phyloP scores from a whole-genome alignment of 768 basidiomycete species.

The Mycena metata region DNA sequence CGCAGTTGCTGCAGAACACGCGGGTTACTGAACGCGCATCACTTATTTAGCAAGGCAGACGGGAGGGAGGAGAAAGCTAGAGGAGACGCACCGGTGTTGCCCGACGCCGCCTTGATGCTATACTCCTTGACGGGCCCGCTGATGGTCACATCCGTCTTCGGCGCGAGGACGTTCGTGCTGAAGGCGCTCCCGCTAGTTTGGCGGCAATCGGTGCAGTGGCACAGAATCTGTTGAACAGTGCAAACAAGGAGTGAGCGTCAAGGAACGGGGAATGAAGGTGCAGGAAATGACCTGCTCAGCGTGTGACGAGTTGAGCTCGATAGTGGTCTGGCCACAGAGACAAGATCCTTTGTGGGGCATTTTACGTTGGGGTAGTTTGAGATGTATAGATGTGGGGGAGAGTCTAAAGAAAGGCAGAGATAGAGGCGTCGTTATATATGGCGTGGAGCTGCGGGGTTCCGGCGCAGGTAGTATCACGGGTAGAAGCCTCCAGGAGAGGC shows the following conservation, averaged over 20 bases:
- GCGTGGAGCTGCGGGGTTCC: too few relatives aligned
- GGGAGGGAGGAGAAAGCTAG: background rate
- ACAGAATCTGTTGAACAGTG: too few relatives aligned
- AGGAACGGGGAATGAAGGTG: too few relatives aligned
- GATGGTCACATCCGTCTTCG: conserved; percentile 50
- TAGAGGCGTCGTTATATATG: too few relatives aligned
- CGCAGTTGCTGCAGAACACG: conserved; percentile 55
- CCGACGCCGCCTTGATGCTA: conserved; percentile 47
- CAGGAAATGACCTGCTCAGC: conserved; percentile 49
- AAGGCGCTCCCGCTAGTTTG: conserved; percentile 56
- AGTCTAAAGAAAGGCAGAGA: too few relatives aligned
- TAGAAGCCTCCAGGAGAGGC: too few relatives aligned
- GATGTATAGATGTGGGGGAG: too few relatives aligned
- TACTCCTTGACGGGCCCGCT: conserved; percentile 50
- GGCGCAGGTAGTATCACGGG: too few relatives aligned
- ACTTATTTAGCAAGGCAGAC: background rate
- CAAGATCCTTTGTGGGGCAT: conserved; percentile 49
- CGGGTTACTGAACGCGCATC: conserved; percentile 46
- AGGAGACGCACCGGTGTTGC: conserved; percentile 48
- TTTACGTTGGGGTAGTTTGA: background rate
- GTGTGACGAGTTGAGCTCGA: conserved; percentile 45
- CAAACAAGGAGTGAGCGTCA: too few relatives aligned
- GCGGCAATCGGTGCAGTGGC: conserved; percentile 55
- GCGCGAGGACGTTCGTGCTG: conserved; percentile 54
- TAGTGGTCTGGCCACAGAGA: conserved; percentile 51